These are phyloP conservation scores for Lipomyces spencermartinsiae DNA, from an alignment of 805 yeast genomes.

Conservation along the genomic window DNA sequence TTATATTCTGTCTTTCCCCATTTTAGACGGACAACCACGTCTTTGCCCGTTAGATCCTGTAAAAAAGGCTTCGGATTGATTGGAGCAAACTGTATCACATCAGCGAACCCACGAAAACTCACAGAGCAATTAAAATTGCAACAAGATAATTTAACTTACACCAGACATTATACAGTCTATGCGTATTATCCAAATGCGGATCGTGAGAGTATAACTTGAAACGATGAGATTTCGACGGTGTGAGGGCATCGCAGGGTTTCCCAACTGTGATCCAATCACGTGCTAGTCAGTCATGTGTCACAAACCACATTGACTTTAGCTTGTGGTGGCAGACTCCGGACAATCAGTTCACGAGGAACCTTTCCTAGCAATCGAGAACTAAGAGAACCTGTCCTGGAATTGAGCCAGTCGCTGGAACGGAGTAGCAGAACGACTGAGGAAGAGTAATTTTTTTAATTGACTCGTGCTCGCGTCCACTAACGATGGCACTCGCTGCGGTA, in stretches of 20 bases:
- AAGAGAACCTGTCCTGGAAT: background rate
- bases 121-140: background rate
- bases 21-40: slow-evolving; percentile 79
- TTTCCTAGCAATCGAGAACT: background rate
- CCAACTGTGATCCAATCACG: background rate
- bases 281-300: background rate
- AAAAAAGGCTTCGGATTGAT: slow-evolving; percentile 91
- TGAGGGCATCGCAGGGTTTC: too few species aligned
- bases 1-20: slow-evolving; percentile 89
- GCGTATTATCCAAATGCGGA: slow-evolving; percentile 4
- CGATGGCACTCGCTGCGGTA: slow-evolving; percentile 27
- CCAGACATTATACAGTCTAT: slow-evolving; percentile 8
- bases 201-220: background rate
- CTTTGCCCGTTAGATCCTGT: slow-evolving; percentile 71
- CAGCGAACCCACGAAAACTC: background rate
- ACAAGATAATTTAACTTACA: slow-evolving; percentile 4
- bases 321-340: background rate
- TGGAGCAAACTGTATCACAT: slow-evolving; percentile 54
- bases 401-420: background rate
- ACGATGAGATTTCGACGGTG: background rate
- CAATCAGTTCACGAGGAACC: background rate
- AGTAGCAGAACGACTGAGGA: background rate
- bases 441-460: background rate
- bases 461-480: background rate
- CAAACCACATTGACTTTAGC: background rate